Conservation (phyloP, 495 filamentous ascomycete genomes). For the Pyrenula aspistea region DNA sequence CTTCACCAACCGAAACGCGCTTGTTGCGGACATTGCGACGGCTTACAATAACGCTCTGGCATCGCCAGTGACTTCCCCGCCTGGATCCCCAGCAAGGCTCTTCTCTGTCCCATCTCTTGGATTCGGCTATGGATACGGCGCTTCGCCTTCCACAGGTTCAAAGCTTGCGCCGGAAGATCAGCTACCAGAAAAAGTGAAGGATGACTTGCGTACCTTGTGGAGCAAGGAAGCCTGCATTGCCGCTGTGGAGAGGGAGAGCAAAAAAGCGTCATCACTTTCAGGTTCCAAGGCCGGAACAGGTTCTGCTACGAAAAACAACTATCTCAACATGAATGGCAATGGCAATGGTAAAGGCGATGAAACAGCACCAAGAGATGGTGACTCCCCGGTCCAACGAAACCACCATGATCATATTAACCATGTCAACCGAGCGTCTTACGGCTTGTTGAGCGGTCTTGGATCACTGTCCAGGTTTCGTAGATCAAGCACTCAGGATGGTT, state of each 20-base stretch:
- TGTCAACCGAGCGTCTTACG: constrained; percentile 9
- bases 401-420: neutral
- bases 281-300: constrained; percentile 57
- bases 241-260: constrained; percentile 52
- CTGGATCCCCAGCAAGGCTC: constrained; percentile 55
- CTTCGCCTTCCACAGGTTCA: constrained; percentile 1
- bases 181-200: constrained; percentile 43
- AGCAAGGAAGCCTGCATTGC: constrained; percentile 57
- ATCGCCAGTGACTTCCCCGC: constrained; percentile 56
- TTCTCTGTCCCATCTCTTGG: constrained; percentile 49
- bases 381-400: constrained; percentile 12
- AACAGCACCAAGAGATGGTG: constrained; percentile 15
- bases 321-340: constrained; percentile 44
- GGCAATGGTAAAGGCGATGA: constrained; percentile 9
- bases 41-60: constrained; percentile 46
- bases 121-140: neutral
- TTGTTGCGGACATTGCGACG: constrained; percentile 62
- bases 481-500: constrained; percentile 31
- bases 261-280: constrained; percentile 54
- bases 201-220: constrained; percentile 70
- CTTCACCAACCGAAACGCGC: constrained; percentile 49
- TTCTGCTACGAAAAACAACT: constrained; percentile 34
- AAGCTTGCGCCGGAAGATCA: constrained; percentile 4
- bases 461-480: constrained; percentile 20
- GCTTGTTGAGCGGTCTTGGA: constrained; percentile 6